A percentile compares a stretch with the other conserved stretches of the same genome.
These are phyloP conservation scores for Picea abies DNA, from an alignment of 83 land plant species.

Conservation along the genomic window DNA sequence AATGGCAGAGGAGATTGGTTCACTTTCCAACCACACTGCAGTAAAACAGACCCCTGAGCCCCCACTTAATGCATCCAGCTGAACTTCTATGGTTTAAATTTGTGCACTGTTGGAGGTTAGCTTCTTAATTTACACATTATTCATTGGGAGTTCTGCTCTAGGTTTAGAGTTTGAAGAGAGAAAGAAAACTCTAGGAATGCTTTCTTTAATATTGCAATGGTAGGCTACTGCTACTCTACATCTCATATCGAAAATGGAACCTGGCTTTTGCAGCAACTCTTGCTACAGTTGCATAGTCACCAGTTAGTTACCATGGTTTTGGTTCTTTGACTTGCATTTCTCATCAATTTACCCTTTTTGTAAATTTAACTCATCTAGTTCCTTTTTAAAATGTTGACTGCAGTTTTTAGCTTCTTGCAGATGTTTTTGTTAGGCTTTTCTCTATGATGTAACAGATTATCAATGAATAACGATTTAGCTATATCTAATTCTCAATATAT, in stretches of 20 bases:
- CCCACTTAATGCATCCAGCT: background rate
- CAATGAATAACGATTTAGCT: no score
- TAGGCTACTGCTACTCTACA: no score
- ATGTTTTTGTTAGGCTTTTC: no score
- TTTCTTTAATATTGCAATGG: no score
- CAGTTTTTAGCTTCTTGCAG: no score
- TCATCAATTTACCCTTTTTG: background rate
- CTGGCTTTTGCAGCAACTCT: background rate
- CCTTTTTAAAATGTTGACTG: background rate
- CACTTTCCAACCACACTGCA: background rate
- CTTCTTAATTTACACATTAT: no score
- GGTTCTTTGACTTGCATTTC: slow-evolving; percentile 5
- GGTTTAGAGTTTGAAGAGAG: background rate
- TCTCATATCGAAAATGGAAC: background rate
- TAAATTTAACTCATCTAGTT: background rate
- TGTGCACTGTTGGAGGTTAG: background rate
- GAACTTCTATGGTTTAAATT: background rate
- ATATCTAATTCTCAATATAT: no score
- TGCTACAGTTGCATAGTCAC: background rate
- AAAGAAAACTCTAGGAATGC: background rate
- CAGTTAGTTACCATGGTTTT: background rate
- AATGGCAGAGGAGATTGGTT: background rate
- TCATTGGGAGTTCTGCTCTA: background rate
- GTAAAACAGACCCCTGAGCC: background rate
- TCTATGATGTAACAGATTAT: no score